Evolutionary conservation across 352 stramenopile genomes (phyloP), one percentile per base, ranked within the genome.

Genomic region (Phytopythium delawarense): DNA sequence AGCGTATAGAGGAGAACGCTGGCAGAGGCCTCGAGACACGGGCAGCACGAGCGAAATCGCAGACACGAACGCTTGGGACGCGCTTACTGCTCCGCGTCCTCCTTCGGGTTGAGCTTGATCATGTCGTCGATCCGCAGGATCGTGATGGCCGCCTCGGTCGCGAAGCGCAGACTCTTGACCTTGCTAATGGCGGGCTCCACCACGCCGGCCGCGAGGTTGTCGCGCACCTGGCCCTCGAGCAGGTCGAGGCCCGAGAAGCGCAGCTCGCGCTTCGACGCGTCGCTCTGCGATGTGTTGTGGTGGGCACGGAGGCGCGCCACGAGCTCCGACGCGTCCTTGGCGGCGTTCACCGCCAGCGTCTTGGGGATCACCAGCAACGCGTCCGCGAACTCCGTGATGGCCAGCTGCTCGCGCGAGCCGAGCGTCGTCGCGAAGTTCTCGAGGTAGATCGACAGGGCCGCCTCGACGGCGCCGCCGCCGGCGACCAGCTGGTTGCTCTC

Each of bases 81-180:
- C 32, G 57, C 59, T 74, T 91, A 95, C 67, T 94, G 82, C 64
- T 89, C 71, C 52, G 71, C 66, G 55, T 94, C 80, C 75, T 94
- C 77, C 78, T 94, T 94, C 35, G 84, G 86, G 81, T 97, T 96
- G 58, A 99, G 81, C 70, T 96, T 98, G 73, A 99, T 99, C 75
- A 98, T 92, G 82, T 99, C 97, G 84, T 99, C 98, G 77, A 99
- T 99, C 76, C 98, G 91, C 62, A 99, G 74, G 85, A 99, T 99
- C 39, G 97, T 99, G 80, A 99, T 99, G 50, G 97, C 97, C 39
- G 97, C 97, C 67, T 99, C 98, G 7, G 96, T 99, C 21, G 98
- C 98, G 85, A 99, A 99, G 67, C 97, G 87, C 64, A 99, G 79
- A 73, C 89, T 98, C 82, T 99, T 99, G 79, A 99, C 98, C 87